A percentile compares a stretch with the other conserved stretches of the same genome.
phyloP scores from a whole-genome alignment of 2,329 filamentous ascomycete genomes.

The Talaromyces atroroseus region DNA sequence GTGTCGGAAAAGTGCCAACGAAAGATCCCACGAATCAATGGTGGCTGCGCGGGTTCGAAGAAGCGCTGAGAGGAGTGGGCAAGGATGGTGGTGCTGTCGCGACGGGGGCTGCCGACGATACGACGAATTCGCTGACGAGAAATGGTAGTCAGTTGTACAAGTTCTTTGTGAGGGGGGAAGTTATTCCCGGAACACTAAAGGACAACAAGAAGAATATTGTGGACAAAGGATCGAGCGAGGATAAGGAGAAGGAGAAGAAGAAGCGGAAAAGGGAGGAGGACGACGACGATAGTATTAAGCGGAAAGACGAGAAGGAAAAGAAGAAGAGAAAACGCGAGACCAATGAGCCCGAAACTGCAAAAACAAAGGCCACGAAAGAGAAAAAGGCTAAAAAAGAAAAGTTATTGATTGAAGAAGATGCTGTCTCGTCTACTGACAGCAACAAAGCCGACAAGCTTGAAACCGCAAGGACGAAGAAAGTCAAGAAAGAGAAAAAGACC shows the following conservation, averaged over 20 bases:
- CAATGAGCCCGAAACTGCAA: conserved; percentile 3
- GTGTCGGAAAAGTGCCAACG: conserved; percentile 71
- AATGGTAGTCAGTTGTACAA: conserved; percentile 61
- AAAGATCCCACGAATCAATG: conserved; percentile 70
- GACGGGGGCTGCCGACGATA: conserved; percentile 36
- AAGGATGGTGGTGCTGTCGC: conserved; percentile 55
- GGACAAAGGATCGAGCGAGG: conserved; percentile 14
- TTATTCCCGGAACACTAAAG: conserved; percentile 62
- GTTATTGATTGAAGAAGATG: not conserved
- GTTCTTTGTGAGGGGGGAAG: conserved; percentile 77
- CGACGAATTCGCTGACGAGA: conserved; percentile 36
- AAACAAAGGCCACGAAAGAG: conserved; percentile 7
- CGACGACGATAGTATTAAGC: conserved; percentile 15
- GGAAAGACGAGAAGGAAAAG: conserved; percentile 26
- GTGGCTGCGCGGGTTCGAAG: conserved; percentile 95
- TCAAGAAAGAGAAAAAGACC: no score
- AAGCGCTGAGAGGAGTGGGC: conserved; percentile 72
- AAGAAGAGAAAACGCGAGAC: conserved; percentile 17
- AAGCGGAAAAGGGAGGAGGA: conserved; percentile 30
- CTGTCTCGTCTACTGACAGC: not conserved
- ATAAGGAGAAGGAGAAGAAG: conserved; percentile 23
- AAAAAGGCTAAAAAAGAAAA: conserved; percentile 16
- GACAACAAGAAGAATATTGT: conserved; percentile 3
- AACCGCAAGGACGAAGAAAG: no score
- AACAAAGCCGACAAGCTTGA: no score